phyloP scores from a whole-genome alignment of 2,329 filamentous ascomycete genomes.

The Phyllosticta citriasiana region DNA sequence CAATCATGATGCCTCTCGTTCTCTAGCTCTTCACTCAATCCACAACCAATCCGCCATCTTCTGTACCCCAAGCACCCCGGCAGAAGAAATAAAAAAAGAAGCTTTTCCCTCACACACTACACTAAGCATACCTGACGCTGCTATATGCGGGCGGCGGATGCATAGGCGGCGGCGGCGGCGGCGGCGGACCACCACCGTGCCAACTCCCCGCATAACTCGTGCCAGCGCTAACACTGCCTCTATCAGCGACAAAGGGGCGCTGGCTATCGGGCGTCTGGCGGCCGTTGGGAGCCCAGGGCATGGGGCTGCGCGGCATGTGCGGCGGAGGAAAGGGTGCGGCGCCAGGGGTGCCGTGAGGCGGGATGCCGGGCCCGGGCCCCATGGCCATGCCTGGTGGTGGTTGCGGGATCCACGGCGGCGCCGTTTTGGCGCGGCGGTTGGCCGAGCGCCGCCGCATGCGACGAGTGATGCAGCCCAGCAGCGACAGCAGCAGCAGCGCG shows the following conservation, averaged over 20 bases:
- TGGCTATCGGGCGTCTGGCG: background rate
- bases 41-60: too few relatives aligned
- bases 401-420: background rate
- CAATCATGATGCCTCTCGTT: too few relatives aligned
- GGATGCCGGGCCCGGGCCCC: background rate
- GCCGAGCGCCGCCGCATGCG: conserved; percentile 35
- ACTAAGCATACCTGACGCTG: background rate
- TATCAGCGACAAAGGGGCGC: background rate
- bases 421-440: background rate
- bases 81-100: too few relatives aligned
- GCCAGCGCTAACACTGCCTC: background rate
- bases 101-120: too few relatives aligned
- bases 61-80: too few relatives aligned
- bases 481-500: conserved; percentile 52
- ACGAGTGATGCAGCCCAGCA: conserved; percentile 57
- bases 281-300: background rate
- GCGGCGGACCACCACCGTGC: background rate
- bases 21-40: too few relatives aligned
- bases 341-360: background rate
- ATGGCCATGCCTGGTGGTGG: background rate
- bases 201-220: background rate
- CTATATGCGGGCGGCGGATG: background rate
- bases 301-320: background rate
- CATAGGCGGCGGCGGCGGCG: background rate
- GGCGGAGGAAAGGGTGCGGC: background rate